Base-by-base conservation (phyloP, 2,329 filamentous ascomycete species). In the Orbilia brochopaga region DNA sequence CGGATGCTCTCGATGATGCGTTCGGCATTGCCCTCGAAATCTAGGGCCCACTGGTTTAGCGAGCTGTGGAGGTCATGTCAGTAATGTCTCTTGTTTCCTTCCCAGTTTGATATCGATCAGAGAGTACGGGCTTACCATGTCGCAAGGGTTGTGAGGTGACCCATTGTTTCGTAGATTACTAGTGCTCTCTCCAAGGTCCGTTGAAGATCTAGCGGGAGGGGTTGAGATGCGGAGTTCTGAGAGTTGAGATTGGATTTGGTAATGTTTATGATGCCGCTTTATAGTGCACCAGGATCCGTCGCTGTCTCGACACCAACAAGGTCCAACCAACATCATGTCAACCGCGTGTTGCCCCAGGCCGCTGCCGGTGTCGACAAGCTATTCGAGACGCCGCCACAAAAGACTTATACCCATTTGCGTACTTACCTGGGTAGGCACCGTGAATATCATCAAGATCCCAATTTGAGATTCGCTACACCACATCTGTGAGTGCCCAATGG, bases 1-100 rank as follows among this genome's bases (percentile, higher is more conserved):
- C 79, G 81, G 75, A 90, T 87, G 62, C 84, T 86, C 77, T 88
- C 82, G 17, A 87, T 82, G 74, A 90, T 89, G 17, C 88, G 82
- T 54, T 83, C 81, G 1, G 82, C 79, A 76, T 90, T 90, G 40
- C 87, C 87, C 73, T 85, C 81, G 75, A 85, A 88, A 76, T 88
- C 87, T 6, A 89, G 81, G 58, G 84, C 80, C 81, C 81, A 82
- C 75, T 82, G 81, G 57, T 82, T 82, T 5, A 82, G 78, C 60
- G 67, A 72, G 51, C 67, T 72, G 15, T 46, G 7, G 32, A 30
- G 54, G 35, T 52, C n/a, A 46, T 23, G 15, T 30, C 35, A 53
- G 24, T 17, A 4, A 30, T 37, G 21, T 32, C n/a, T n/a, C n/a
- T n/a, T n/a, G n/a, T n/a, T n/a, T n/a, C n/a, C n/a, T n/a, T n/a